Evolutionary conservation across 225 moss, liverwort and hornwort genomes (phyloP).

Genomic region (Lunularia cruciata): DNA sequence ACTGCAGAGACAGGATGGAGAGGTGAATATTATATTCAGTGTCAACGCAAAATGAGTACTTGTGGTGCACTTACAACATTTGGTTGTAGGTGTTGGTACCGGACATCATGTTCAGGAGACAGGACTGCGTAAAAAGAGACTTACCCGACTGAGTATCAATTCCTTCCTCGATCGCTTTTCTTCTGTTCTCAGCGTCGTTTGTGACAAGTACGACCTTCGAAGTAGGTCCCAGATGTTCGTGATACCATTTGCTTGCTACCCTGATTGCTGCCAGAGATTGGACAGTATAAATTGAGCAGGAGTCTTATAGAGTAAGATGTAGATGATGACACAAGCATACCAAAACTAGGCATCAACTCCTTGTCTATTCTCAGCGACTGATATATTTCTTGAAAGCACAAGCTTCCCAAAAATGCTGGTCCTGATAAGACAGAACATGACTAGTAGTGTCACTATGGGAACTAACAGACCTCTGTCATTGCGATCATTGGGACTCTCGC

Average conservation of each 20-base stretch:
- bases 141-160: conserved; percentile 77
- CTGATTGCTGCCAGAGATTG: conserved; percentile 67
- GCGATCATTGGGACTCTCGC: conserved; percentile 92
- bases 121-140: too few relatives aligned
- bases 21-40: neutral
- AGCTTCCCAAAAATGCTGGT: too few relatives aligned
- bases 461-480: conserved; percentile 81
- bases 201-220: conserved; percentile 78
- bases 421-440: too few relatives aligned
- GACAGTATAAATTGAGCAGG: too few relatives aligned
- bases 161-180: conserved; percentile 79
- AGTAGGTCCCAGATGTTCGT: conserved; percentile 62
- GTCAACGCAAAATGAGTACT: neutral
- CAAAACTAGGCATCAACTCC: too few relatives aligned
- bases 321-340: too few relatives aligned
- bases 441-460: too few relatives aligned
- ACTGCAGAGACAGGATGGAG: conserved; percentile 44
- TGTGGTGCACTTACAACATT: neutral
- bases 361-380: too few relatives aligned
- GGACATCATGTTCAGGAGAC: too few relatives aligned
- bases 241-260: conserved; percentile 94
- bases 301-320: too few relatives aligned
- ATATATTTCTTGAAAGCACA: too few relatives aligned
- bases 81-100: neutral
- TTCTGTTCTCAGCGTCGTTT: conserved; percentile 83